Percentiles rank a stretch among this genome's conserved stretches.
phyloP scores from a whole-genome alignment of 1,139 yeast species.

The Tardiomyces blankii region DNA sequence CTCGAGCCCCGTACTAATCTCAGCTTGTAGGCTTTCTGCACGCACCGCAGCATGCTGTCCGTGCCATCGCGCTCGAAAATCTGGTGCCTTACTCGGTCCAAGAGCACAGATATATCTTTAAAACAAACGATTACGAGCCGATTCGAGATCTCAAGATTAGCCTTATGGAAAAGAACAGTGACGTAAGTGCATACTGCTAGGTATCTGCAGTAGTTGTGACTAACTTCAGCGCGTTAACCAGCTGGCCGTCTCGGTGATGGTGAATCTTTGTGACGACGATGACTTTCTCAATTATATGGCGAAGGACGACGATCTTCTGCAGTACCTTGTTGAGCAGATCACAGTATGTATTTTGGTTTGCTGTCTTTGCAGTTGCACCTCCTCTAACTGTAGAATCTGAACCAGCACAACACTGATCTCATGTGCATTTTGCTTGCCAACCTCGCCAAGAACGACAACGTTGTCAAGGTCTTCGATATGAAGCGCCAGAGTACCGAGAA shows the following conservation, averaged over 20 bases:
- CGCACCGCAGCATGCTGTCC: conserved; percentile 70
- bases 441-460: conserved; percentile 64
- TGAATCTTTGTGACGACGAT: conserved; percentile 68
- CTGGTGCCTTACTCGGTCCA: conserved; percentile 75
- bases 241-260: conserved; percentile 45
- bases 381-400: conserved; percentile 24
- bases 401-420: conserved; percentile 63
- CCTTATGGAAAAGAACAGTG: conserved; percentile 14
- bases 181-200: not conserved
- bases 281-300: conserved; percentile 49
- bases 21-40: conserved; percentile 68
- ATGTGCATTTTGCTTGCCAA: conserved; percentile 79
- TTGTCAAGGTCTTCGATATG: conserved; percentile 42
- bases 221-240: conserved; percentile 32
- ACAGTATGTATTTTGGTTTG: conserved; percentile 20
- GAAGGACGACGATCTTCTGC: conserved; percentile 50
- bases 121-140: conserved; percentile 59
- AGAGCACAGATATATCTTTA: conserved; percentile 52
- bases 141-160: conserved; percentile 61
- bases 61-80: conserved; percentile 77
- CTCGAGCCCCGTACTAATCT: not conserved
- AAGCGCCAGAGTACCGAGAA: conserved; percentile 12
- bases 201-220: conserved; percentile 12
- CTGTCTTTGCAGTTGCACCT: conserved; percentile 5
- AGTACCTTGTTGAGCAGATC: conserved; percentile 43